Base-by-base conservation (phyloP, 176 grass and related monocot species). In the Poa annua region DNA sequence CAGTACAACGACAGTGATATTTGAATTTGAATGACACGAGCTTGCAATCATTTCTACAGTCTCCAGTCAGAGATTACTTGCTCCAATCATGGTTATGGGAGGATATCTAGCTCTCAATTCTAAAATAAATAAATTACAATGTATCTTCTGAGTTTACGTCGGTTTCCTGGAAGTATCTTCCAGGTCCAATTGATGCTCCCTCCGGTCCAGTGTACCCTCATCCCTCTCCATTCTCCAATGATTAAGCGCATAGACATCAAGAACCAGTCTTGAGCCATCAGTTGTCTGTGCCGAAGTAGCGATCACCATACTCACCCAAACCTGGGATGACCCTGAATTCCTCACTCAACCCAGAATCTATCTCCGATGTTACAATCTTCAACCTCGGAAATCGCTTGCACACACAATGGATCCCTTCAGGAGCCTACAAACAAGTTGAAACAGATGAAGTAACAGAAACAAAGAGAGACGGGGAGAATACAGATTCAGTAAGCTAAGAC, bases 321-420 rank as follows among this genome's bases (percentile, higher is more conserved):
- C 96, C 96, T 60, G 96, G 96, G 38, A 96, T 96, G 64, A 99
- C 96, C 78, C 93, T 87, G 52, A 90, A 94, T 70, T 92, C 96
- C 45, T 99, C 91, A 5, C 88, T 99, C 74, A 99, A 59, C 13
- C 90, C 87, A 16, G 48, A 83, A 87, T 99, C 96, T 21, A 99
- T 99, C 83, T 99, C 96, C 22, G 96, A 99, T 0, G 96, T 99
- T n/a, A 99, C 91, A 75, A 99, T 85, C 83, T 99, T 99, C 76
- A 99, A 53, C 29, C 45, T 84, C 1, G 96, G 93, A 42, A 96
- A 99, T 79, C 89, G 78, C 75, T 92, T 90, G 80, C 96, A 99
- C n/a, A 99, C 89, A 36, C 86, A 85, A 15, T 96, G 96, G 71
- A 99, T 96, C 17, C 96, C 96, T 84, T 99, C 96, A 33, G 96